phyloP scores from a whole-genome alignment of 2,329 filamentous ascomycete genomes.

The Penicillium sp. region DNA sequence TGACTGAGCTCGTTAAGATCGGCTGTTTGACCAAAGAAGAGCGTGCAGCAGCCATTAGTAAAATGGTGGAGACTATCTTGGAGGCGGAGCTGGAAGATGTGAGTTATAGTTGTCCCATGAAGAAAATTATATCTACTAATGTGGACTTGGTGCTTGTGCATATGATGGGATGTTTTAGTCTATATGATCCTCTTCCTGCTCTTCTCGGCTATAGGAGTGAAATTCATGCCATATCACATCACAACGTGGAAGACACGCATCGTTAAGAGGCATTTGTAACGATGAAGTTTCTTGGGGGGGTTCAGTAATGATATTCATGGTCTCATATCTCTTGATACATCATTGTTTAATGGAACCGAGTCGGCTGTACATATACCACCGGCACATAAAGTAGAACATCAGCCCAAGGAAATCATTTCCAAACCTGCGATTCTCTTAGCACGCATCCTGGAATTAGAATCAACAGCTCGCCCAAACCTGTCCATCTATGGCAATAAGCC shows the following conservation, averaged over 20 bases:
- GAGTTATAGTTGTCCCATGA: neutral
- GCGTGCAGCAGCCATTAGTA: constrained; percentile 23
- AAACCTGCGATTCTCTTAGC: constrained; percentile 28
- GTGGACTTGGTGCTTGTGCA: neutral
- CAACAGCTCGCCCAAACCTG: constrained; percentile 84
- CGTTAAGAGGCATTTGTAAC: neutral
- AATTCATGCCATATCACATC: neutral
- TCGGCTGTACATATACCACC: neutral
- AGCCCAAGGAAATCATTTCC: constrained; percentile 18
- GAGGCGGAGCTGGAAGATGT: constrained; percentile 26
- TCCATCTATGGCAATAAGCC: constrained; percentile 70
- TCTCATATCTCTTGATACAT: neutral
- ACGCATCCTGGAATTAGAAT: constrained; percentile 9
- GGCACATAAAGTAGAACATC: neutral
- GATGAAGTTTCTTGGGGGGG: neutral
- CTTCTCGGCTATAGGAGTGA: neutral
- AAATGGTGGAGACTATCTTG: constrained; percentile 31
- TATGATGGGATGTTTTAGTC: neutral
- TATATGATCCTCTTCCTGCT: neutral
- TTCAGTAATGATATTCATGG: neutral
- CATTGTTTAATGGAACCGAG: neutral
- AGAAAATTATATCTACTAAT: neutral
- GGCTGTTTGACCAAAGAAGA: constrained; percentile 23
- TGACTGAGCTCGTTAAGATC: constrained; percentile 23
- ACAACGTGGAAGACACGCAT: neutral